Base-by-base conservation (phyloP, 441 rosid genomes). In the Brassica hybrid region DNA sequence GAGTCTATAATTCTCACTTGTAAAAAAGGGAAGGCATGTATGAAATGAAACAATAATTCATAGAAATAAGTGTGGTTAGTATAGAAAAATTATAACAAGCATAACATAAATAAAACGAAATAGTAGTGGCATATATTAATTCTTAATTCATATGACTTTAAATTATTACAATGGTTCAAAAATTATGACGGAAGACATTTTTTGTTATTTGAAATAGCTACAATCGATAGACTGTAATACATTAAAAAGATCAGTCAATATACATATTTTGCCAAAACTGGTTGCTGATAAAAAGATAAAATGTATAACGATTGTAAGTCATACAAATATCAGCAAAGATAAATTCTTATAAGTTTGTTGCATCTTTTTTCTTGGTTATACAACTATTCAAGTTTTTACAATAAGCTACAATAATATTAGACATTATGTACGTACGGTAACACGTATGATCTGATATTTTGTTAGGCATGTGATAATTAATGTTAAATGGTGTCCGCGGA, bases 231-330 rank as follows among this genome's bases (percentile, higher is more conserved):
- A 0, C 18, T 52, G 16, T 50, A n/a, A 5, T 16, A 52, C 2
- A 27, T 27, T 21, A 21, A 14, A 4, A 48, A 13, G n/a, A n/a
- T 16, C n/a, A 10, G 12, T 30, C 23, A 13, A 0, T 19, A 9
- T 64, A 36, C 19, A 52, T 52, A 6, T 10, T 6, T 36, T 36
- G 27, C 41, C 64, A 65, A 56, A 56, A 74, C 7, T 6, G 25
- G n/a, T 38, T 21, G 65, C 45, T 36, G 76, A 52, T 4, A 17
- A 65, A 74, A 74, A 66, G 72, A 43, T 38, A 66, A 25, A 41
- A 6, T 38, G 19, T 57, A 27, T 58, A 13, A 43, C 34, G 27
- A 14, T 27, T 25, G 43, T 17, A 2, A 27, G 10, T 11, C 12
- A 57, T 74, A 38, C 27, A 57, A 57, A 52, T 48, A 7, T 52